Base-by-base conservation (phyloP, 352 stramenopile species). In the Phytophthora pini region DNA sequence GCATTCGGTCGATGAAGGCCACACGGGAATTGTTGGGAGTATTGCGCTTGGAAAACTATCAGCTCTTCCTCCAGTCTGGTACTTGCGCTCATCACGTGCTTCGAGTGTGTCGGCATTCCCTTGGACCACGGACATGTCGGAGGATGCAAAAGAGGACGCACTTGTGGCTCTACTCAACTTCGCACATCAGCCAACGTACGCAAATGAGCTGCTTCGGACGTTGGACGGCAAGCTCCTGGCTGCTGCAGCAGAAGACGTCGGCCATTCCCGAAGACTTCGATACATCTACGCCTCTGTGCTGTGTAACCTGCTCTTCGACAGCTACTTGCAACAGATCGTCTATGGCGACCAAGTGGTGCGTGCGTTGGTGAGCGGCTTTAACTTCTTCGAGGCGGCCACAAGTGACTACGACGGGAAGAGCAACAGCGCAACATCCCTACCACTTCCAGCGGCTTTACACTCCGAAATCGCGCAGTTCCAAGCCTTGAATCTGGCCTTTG, bases 271-370 rank as follows among this genome's bases (percentile, higher is more conserved):
- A 31, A 61, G 69, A 5, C 70, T 92, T 20, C 77, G 82, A 22
- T 92, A 90, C 43, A 70, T 88, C 1, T 90, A 93, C 51, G 58
- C 71, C 5, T 67, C 87, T 1, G 73, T 92, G 26, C 34, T 94
- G 1, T 88, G 76, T 54, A 92, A 93, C 36, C 45, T 92, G 26
- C 56, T 92, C 8, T 91, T 94, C 40, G 80, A 93, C 40, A 84
- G 46, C 27, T 77, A 79, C 4, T 56, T 93, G 7, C 87, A 92
- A 52, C 76, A 88, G 20, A 59, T 88, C 38, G 71, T 93, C 26
- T 86, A 86, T 29, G 82, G 79, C 0, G 81, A 92, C 39, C 56
- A 82, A 40, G 77, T 84, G 1, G 54, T 92, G 3, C 71, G 72
- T 10, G 70, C 76, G 26, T 61, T 92, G 15, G 69, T 92, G 2